These are phyloP conservation scores for Micractinium sp. DNA, from an alignment of 139 green algal species.

Conservation along the genomic window DNA sequence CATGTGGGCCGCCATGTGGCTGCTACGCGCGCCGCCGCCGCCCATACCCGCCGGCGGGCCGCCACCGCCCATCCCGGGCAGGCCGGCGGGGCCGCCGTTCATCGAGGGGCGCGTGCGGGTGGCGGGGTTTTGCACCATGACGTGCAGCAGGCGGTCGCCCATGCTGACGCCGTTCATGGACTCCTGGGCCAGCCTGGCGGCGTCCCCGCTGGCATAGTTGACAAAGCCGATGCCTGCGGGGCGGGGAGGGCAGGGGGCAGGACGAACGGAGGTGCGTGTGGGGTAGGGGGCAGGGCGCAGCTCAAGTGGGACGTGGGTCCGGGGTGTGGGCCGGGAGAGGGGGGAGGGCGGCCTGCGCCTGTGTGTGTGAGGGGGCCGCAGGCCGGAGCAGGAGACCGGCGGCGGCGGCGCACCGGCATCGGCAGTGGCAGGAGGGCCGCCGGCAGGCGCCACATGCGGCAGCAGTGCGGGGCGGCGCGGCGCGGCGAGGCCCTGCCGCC, in stretches of 20 bases:
- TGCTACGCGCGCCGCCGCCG: background rate
- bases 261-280: no score
- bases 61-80: background rate
- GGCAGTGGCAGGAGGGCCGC: no score
- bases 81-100: no score
- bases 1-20: background rate
- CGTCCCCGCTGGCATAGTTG: conserved; percentile 59
- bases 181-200: conserved; percentile 51
- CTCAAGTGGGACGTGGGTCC: no score
- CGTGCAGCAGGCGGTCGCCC: conserved; percentile 54
- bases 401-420: no score
- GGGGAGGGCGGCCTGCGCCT: no score
- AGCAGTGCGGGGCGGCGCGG: background rate
- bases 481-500: background rate
- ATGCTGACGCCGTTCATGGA: conserved; percentile 58
- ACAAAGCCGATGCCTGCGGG: conserved; percentile 71
- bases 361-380: no score
- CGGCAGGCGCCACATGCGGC: background rate
- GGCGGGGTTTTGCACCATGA: conserved; percentile 56
- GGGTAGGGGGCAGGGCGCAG: no score
- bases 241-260: no score
- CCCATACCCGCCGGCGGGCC: background rate
- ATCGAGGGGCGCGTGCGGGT: background rate
- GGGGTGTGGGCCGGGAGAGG: no score
- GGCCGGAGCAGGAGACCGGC: no score